Conservation (phyloP, 441 rosid species). For the Populus hybrid region DNA sequence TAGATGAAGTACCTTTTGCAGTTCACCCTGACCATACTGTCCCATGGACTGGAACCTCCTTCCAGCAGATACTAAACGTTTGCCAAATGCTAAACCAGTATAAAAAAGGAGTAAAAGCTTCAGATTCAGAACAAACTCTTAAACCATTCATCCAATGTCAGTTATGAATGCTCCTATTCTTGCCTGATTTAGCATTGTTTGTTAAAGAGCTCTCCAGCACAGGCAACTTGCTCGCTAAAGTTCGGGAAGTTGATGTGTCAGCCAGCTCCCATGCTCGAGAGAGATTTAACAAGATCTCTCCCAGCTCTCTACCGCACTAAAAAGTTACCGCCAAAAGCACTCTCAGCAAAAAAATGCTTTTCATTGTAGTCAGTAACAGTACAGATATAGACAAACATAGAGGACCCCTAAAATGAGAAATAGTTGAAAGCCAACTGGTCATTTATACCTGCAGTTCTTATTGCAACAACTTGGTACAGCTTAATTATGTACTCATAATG, state of each 20-base stretch:
- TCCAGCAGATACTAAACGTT: slow-evolving; percentile 75
- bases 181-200: slow-evolving; percentile 64
- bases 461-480: background rate
- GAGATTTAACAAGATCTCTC: slow-evolving; percentile 63
- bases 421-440: background rate
- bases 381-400: background rate
- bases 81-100: slow-evolving; percentile 72
- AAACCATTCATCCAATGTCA: slow-evolving; percentile 24
- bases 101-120: slow-evolving; percentile 18
- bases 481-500: background rate
- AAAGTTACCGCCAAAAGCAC: slow-evolving; percentile 4
- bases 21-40: slow-evolving; percentile 90
- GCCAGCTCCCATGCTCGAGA: slow-evolving; percentile 82
- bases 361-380: background rate
- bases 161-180: slow-evolving; percentile 26
- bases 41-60: slow-evolving; percentile 90
- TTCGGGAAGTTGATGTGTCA: slow-evolving; percentile 66
- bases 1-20: slow-evolving; percentile 59
- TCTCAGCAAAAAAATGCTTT: background rate
- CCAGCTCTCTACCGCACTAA: slow-evolving; percentile 80
- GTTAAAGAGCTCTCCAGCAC: slow-evolving; percentile 51
- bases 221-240: slow-evolving; percentile 61
- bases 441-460: background rate
- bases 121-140: slow-evolving; percentile 30
- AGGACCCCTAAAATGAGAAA: background rate